Evolutionary conservation across 192 early-diverging fungal genomes (phyloP).

Genomic region (Backusella luteola): DNA sequence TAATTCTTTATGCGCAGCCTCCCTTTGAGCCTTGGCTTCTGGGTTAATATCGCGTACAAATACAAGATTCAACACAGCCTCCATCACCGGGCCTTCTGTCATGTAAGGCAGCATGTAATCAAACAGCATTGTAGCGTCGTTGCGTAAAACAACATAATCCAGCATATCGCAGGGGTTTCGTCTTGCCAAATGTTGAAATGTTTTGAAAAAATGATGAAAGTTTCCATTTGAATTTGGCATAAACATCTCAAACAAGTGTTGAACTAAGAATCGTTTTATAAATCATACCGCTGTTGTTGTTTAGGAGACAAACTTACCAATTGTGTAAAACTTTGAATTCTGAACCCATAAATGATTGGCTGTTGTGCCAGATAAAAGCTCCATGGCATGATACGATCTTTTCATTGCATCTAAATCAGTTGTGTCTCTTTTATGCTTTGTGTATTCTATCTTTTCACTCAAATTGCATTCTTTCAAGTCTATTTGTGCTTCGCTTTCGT

Average conservation of each 20-base stretch:
- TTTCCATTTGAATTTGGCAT: constrained; percentile 29
- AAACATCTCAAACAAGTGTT: constrained; percentile 21
- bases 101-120: constrained; percentile 33
- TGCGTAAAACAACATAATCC: constrained; percentile 18
- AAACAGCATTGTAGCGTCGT: constrained; percentile 21
- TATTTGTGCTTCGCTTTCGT: not conserved
- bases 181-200: constrained; percentile 28
- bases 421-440: constrained; percentile 20
- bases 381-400: constrained; percentile 40
- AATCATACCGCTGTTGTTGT: too few species aligned
- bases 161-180: constrained; percentile 30
- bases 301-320: constrained; percentile 14
- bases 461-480: not conserved
- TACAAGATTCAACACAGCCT: constrained; percentile 15
- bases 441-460: constrained; percentile 6
- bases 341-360: constrained; percentile 31
- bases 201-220: constrained; percentile 34
- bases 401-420: constrained; percentile 29
- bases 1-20: constrained; percentile 6
- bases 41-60: constrained; percentile 27
- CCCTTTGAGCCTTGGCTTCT: constrained; percentile 25
- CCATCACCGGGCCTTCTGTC: constrained; percentile 17
- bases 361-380: constrained; percentile 24
- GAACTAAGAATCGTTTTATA: not conserved
- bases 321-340: constrained; percentile 21